Conservation (phyloP, 2,329 filamentous ascomycete species). For the Talaromyces sp. region DNA sequence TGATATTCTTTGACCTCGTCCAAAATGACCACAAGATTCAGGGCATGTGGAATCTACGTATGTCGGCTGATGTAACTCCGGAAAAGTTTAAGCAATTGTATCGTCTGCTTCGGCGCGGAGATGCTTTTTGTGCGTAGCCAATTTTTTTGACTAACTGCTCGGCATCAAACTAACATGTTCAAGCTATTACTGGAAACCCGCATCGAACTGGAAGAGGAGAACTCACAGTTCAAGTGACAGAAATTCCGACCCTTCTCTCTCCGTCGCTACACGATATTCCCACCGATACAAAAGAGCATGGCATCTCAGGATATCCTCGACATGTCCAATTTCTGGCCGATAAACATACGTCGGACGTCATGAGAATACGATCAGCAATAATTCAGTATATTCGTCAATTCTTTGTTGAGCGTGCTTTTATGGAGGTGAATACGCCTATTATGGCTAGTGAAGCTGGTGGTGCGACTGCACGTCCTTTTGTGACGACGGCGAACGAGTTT, state of each 20-base stretch:
- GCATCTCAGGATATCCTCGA: conserved; percentile 70
- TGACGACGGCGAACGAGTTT: conserved; percentile 74
- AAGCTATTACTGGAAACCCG: conserved; percentile 67
- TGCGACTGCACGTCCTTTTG: conserved; percentile 80
- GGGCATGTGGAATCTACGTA: conserved; percentile 66
- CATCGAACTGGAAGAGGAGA: conserved; percentile 69
- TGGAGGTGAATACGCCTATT: conserved; percentile 89
- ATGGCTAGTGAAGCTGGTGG: conserved; percentile 80
- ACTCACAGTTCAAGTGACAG: conserved; percentile 66
- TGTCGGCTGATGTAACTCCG: conserved; percentile 32
- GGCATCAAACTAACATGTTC: neutral
- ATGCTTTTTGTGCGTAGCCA: conserved; percentile 68
- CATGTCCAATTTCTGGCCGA: conserved; percentile 86
- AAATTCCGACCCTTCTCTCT: conserved; percentile 68
- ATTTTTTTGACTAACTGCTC: neutral
- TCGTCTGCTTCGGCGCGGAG: conserved; percentile 70
- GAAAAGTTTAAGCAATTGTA: conserved; percentile 58
- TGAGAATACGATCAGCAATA: conserved; percentile 71
- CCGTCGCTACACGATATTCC: conserved; percentile 80
- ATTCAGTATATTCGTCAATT: conserved; percentile 71
- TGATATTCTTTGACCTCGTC: conserved; percentile 79
- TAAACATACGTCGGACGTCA: conserved; percentile 60
- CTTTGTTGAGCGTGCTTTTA: conserved; percentile 67
- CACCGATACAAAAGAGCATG: conserved; percentile 63
- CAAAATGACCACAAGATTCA: conserved; percentile 72